phyloP scores from a whole-genome alignment of 805 yeast genomes.

The Wickerhamomyces hampshirensis region DNA sequence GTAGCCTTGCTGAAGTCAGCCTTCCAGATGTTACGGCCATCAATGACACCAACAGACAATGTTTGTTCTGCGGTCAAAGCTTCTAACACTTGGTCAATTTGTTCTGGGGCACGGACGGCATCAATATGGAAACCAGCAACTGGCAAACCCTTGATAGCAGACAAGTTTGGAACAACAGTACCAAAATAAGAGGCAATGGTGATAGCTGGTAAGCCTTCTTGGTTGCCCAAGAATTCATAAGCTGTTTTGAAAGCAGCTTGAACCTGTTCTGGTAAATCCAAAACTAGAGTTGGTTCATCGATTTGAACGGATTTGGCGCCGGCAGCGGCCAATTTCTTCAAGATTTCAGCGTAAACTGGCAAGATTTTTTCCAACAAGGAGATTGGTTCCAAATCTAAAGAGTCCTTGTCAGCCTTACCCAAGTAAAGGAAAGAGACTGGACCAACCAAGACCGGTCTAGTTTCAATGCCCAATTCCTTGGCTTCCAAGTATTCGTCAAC shows the following conservation, averaged over 20 bases:
- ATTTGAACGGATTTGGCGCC: slow-evolving; percentile 95
- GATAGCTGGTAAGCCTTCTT: slow-evolving; percentile 71
- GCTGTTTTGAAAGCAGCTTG: slow-evolving; percentile 88
- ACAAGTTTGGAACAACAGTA: slow-evolving; percentile 95
- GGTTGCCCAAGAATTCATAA: slow-evolving; percentile 66
- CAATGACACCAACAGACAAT: slow-evolving; percentile 94
- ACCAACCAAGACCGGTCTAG: slow-evolving; percentile 96
- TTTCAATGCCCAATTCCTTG: slow-evolving; percentile 89
- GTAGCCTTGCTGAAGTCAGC: slow-evolving; percentile 88
- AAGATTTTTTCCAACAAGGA: slow-evolving; percentile 81
- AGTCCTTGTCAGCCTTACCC: slow-evolving; percentile 99
- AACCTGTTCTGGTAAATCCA: slow-evolving; percentile 82
- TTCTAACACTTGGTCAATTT: slow-evolving; percentile 75
- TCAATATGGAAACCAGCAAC: slow-evolving; percentile 96
- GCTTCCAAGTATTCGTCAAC: slow-evolving; percentile 98
- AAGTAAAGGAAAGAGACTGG: slow-evolving; percentile 92
- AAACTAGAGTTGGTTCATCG: slow-evolving; percentile 95
- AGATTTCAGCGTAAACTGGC: slow-evolving; percentile 89
- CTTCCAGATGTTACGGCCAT: slow-evolving; percentile 99
- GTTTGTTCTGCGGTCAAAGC: slow-evolving; percentile 66
- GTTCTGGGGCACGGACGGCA: slow-evolving; percentile 94
- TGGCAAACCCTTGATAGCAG: slow-evolving; percentile 83
- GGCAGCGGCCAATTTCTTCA: slow-evolving; percentile 82
- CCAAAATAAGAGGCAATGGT: slow-evolving; percentile 93
- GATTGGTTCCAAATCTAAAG: slow-evolving; percentile 91